Evolutionary conservation across 441 rosid species (phyloP).

Genomic region (Sinapis alba): DNA sequence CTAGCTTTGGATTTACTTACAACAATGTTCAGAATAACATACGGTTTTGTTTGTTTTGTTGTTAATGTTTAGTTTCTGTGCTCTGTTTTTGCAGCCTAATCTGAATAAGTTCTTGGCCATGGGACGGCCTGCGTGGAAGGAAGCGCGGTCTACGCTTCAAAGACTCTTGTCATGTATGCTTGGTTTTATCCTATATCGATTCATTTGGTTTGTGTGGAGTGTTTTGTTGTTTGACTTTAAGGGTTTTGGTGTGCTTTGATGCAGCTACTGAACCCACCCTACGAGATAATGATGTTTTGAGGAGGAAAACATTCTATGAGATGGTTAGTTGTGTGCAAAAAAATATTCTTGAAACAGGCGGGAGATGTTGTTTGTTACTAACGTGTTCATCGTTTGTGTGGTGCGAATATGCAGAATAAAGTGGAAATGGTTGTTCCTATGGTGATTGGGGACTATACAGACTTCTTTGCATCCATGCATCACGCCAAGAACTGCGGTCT

Average conservation of each 20-base stretch:
- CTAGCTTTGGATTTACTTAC: background rate
- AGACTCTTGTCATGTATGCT: conserved; percentile 70
- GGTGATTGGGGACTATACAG: conserved; percentile 90
- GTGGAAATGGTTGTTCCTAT: conserved; percentile 88
- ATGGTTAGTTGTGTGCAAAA: conserved; percentile 52
- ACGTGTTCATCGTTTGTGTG: conserved; percentile 1
- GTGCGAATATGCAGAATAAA: conserved; percentile 49
- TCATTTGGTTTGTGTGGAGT: background rate
- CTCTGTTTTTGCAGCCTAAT: conserved; percentile 58
- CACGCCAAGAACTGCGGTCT: conserved; percentile 92
- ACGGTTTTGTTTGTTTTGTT: conserved; percentile 5
- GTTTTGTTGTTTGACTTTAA: conserved; percentile 8
- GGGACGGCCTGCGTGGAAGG: conserved; percentile 96
- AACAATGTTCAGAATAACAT: background rate
- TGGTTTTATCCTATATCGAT: background rate
- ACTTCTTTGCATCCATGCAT: conserved; percentile 91
- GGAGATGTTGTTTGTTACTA: conserved; percentile 2
- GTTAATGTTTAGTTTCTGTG: background rate
- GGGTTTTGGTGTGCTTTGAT: conserved; percentile 33
- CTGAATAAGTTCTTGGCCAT: conserved; percentile 79
- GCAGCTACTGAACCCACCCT: conserved; percentile 66
- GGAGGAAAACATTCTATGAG: conserved; percentile 60
- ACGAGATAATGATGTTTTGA: conserved; percentile 70
- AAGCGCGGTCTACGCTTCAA: conserved; percentile 87
- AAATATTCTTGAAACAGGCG: background rate